Conservation (phyloP, 2,329 filamentous ascomycete genomes). For the Plenodomus tracheiphilus region DNA sequence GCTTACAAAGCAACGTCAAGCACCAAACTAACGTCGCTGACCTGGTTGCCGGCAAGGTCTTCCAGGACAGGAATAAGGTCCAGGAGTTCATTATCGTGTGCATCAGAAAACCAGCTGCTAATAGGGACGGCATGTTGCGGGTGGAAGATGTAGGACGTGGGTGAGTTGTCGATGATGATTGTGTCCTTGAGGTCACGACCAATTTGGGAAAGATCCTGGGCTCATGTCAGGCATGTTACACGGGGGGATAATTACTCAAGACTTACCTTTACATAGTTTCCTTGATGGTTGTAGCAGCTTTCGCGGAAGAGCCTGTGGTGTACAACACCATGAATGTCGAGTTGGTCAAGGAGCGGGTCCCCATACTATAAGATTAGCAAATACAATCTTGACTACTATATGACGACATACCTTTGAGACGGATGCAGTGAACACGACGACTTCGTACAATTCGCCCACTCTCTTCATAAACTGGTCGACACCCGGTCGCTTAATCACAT, state of each 20-base stretch:
- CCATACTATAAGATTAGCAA: conserved; percentile 68
- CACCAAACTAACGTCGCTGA: conserved; percentile 95
- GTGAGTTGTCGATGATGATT: conserved; percentile 99
- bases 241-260: background rate
- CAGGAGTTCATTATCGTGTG: conserved; percentile 96
- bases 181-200: conserved; percentile 94
- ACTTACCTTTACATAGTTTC: conserved; percentile 89
- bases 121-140: conserved; percentile 98
- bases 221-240: background rate
- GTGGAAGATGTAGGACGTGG: conserved; percentile 99
- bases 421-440: conserved; percentile 97
- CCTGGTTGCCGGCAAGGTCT: conserved; percentile 85
- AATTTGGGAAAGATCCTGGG: conserved; percentile 86
- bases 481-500: conserved; percentile 98
- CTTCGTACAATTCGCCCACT: conserved; percentile 95
- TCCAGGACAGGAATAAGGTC: conserved; percentile 98
- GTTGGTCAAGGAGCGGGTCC: conserved; percentile 90
- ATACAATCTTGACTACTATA: background rate
- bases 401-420: conserved; percentile 78
- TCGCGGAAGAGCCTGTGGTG: conserved; percentile 96
- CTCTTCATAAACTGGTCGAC: conserved; percentile 99
- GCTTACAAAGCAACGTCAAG: conserved; percentile 78
- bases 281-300: conserved; percentile 99
- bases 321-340: conserved; percentile 96
- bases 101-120: conserved; percentile 99